Percentiles rank a stretch among this genome's conserved stretches.
Evolutionary conservation across 257 asterid species (phyloP).

Genomic region (Solanum gandarillasii): DNA sequence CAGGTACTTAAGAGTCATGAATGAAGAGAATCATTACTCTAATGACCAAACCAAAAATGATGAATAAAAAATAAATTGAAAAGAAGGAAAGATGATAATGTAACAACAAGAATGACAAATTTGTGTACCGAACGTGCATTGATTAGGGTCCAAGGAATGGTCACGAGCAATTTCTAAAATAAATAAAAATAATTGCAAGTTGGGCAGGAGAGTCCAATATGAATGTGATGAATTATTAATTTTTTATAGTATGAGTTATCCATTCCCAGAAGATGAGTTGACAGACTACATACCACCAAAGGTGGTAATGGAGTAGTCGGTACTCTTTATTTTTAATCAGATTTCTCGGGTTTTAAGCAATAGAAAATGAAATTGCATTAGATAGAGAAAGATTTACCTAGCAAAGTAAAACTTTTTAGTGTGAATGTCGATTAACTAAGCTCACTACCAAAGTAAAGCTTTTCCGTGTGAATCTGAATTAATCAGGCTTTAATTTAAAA

Average conservation of each 20-base stretch:
- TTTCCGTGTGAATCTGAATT: too few relatives aligned
- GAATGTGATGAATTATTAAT: not conserved
- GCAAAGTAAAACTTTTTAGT: not conserved
- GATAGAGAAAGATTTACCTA: not conserved
- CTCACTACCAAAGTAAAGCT: rapidly evolving
- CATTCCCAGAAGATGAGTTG: not conserved
- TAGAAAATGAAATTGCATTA: not conserved
- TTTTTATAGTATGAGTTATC: not conserved
- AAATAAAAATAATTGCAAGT: not conserved
- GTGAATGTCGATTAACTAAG: not conserved
- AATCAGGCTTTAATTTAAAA: too few relatives aligned
- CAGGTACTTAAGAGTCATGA: not conserved
- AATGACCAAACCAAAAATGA: not conserved
- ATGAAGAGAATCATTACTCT: not conserved
- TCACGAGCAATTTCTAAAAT: not conserved
- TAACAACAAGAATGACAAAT: not conserved
- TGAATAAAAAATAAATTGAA: not conserved
- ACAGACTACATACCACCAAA: not conserved
- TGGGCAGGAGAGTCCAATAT: not conserved
- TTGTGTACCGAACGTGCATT: not conserved
- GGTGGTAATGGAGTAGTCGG: not conserved
- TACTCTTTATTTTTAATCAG: not conserved
- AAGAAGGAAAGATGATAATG: not conserved
- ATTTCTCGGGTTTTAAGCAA: not conserved
- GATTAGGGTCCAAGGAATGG: not conserved